Evolutionary conservation across 495 filamentous ascomycete genomes (phyloP).

Genomic region (Echria macrotheca): DNA sequence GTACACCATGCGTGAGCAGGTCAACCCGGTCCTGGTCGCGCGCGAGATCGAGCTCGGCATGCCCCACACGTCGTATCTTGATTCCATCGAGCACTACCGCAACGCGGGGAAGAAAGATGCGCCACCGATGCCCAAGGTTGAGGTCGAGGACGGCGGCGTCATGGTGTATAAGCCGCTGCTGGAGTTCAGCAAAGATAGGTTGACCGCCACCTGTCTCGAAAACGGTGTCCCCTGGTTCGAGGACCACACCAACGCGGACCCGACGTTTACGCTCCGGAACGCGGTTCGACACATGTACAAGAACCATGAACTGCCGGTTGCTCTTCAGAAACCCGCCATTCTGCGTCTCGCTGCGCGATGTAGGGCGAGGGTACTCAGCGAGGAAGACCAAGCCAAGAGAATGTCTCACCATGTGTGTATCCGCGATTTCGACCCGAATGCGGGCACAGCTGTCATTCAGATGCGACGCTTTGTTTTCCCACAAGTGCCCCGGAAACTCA

Average conservation of each 20-base stretch:
- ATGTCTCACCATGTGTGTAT: conserved; percentile 29
- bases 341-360: conserved; percentile 46
- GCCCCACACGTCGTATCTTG: conserved; percentile 5
- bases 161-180: conserved; percentile 71
- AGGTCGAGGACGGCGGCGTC: conserved; percentile 64
- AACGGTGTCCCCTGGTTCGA: conserved; percentile 68
- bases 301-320: conserved; percentile 57
- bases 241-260: conserved; percentile 79
- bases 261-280: conserved; percentile 72
- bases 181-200: conserved; percentile 60
- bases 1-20: conserved; percentile 15
- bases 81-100: conserved; percentile 20
- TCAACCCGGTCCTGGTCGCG: conserved; percentile 14
- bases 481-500: conserved; percentile 11
- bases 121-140: conserved; percentile 20
- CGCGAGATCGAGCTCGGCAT: conserved; percentile 10
- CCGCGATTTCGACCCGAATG: conserved; percentile 33
- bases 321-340: conserved; percentile 61
- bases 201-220: conserved; percentile 67
- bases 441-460: conserved; percentile 38
- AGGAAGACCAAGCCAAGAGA: conserved; percentile 32
- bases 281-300: conserved; percentile 64
- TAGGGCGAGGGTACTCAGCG: conserved; percentile 19
- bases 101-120: conserved; percentile 17
- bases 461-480: conserved; percentile 28